Evolutionary conservation across 1,139 yeast genomes (phyloP).

Genomic region (Zygoascus meyerae): DNA sequence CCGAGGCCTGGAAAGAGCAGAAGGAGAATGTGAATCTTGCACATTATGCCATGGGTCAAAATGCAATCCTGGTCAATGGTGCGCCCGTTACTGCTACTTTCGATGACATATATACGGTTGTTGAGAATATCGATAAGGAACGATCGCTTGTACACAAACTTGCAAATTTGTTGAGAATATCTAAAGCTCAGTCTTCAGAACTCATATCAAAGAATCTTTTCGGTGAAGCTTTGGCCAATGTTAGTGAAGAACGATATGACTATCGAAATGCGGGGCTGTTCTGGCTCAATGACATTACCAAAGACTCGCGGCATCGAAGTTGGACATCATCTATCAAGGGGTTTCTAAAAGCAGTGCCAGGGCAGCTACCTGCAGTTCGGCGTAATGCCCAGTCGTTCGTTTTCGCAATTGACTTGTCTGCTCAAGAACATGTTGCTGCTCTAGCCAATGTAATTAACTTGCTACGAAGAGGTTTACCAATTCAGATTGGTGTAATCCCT

Average conservation of each 20-base stretch:
- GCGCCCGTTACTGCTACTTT: conserved; percentile 25
- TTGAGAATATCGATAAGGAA: conserved; percentile 32
- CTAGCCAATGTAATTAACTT: conserved; percentile 44
- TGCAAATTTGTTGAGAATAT: conserved; percentile 16
- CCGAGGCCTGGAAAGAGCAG: conserved; percentile 23
- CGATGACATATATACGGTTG: conserved; percentile 28
- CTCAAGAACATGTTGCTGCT: conserved; percentile 44
- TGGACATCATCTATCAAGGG: conserved; percentile 43
- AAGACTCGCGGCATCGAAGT: conserved; percentile 49
- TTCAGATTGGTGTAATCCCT: conserved; percentile 79
- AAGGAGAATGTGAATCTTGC: conserved; percentile 19
- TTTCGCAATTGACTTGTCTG: conserved; percentile 60
- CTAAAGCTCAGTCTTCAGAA: conserved; percentile 15
- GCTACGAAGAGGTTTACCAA: conserved; percentile 54
- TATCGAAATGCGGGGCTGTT: conserved; percentile 46
- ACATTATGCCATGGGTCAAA: conserved; percentile 30
- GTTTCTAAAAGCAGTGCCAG: conserved; percentile 38
- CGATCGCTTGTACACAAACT: conserved; percentile 21
- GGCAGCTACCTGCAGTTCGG: conserved; percentile 61
- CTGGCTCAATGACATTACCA: conserved; percentile 72
- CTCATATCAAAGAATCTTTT: conserved; percentile 19
- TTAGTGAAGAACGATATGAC: conserved; percentile 34
- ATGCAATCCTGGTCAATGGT: conserved; percentile 36
- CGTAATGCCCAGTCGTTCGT: conserved; percentile 76
- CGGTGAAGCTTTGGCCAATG: conserved; percentile 14